Percentiles rank a stretch among this genome's conserved stretches.
These are phyloP conservation scores for Saccharomycopsis sp. DNA, from an alignment of 805 yeast genomes.

Conservation along the genomic window DNA sequence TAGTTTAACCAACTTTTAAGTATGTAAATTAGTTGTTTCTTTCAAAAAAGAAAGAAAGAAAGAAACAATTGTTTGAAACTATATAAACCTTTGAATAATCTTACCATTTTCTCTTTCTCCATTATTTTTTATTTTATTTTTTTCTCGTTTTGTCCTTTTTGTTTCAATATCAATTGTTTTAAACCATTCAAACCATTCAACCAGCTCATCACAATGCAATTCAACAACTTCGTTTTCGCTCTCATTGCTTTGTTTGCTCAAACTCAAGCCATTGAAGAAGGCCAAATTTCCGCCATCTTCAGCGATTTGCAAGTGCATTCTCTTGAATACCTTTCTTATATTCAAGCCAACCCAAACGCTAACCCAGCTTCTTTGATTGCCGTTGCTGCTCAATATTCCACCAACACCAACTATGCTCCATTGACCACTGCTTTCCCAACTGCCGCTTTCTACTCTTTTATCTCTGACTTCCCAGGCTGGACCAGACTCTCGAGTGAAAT, in stretches of 20 bases:
- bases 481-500: slow-evolving; percentile 17
- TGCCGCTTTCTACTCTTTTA: slow-evolving; percentile 17
- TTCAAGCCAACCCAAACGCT: slow-evolving; percentile 17
- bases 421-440: slow-evolving; percentile 16
- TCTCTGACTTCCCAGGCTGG: slow-evolving; percentile 17
- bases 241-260: slow-evolving; percentile 13
- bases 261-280: slow-evolving; percentile 15
- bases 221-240: slow-evolving; percentile 13
- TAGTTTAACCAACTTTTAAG: too few species aligned
- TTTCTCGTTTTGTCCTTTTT: too few species aligned
- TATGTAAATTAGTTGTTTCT: too few species aligned
- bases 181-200: too few species aligned
- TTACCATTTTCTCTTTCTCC: too few species aligned
- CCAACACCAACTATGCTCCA: slow-evolving; percentile 3
- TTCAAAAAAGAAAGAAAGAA: too few species aligned
- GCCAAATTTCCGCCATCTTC: slow-evolving; percentile 14
- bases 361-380: slow-evolving; percentile 18
- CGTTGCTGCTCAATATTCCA: slow-evolving; percentile 9
- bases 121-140: too few species aligned
- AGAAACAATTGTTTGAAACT: too few species aligned
- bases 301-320: slow-evolving; percentile 16
- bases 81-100: too few species aligned
- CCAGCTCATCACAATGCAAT: slow-evolving; percentile 21
- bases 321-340: slow-evolving; percentile 18
- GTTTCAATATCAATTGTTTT: too few species aligned